A percentile compares a stretch with the other conserved stretches of the same genome.
Evolutionary conservation across 2,329 filamentous ascomycete genomes (phyloP).

Genomic region (Nothomitra cinnamomea): DNA sequence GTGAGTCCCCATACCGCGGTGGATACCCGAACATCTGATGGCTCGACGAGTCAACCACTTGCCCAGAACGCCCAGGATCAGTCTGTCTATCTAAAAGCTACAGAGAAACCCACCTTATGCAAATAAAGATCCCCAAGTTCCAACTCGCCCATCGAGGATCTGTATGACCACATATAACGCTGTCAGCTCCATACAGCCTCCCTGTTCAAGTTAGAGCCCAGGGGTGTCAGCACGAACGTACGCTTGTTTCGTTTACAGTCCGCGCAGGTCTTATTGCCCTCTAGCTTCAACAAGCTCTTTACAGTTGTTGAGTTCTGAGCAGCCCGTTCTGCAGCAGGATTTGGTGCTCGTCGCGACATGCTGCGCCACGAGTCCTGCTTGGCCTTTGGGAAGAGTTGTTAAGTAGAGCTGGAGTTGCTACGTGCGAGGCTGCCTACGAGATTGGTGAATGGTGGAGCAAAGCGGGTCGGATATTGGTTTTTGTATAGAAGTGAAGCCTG

Average conservation of each 20-base stretch:
- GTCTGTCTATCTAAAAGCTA: background rate
- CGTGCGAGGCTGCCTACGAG: background rate
- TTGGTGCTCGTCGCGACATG: constrained; percentile 66
- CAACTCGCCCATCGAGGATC: constrained; percentile 98
- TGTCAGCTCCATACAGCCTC: constrained; percentile 3
- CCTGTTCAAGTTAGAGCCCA: too few species aligned
- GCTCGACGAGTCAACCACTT: background rate
- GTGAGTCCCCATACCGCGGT: constrained; percentile 96
- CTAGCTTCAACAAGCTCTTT: constrained; percentile 86
- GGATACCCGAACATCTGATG: constrained; percentile 73
- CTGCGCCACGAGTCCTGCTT: background rate
- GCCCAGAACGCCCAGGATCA: background rate
- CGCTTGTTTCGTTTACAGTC: constrained; percentile 99
- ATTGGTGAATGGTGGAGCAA: background rate
- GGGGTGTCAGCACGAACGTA: constrained; percentile 27
- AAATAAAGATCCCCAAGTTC: constrained; percentile 95
- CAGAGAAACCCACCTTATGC: constrained; percentile 47
- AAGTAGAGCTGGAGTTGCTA: background rate
- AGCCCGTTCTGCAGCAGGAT: constrained; percentile 69
- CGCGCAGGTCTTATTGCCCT: constrained; percentile 89
- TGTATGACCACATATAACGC: constrained; percentile 22
- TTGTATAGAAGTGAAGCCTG: too few species aligned
- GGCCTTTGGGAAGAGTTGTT: too few species aligned
- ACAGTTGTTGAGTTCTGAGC: constrained; percentile 88
- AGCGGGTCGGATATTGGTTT: background rate